Percentiles rank a stretch among this genome's conserved stretches.
phyloP scores from a whole-genome alignment of 140 eudicot genomes.

The Flaveria floridana region DNA sequence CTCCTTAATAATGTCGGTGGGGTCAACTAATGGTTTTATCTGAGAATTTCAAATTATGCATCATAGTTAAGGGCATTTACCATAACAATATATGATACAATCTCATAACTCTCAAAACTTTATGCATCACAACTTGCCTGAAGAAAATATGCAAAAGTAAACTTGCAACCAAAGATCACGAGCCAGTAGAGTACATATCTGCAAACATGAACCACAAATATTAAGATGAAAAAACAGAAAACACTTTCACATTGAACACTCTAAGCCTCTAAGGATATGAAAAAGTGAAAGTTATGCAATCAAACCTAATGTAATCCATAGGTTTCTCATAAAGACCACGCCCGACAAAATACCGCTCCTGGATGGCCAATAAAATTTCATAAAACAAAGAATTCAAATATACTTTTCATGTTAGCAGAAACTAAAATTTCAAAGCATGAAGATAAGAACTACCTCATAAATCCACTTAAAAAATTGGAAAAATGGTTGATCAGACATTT shows the following conservation, averaged over 20 bases:
- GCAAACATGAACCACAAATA: constrained; percentile 31
- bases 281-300: constrained; percentile 10
- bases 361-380: constrained; percentile 61
- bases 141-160: constrained; percentile 85
- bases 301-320: constrained; percentile 82
- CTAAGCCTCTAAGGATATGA: not conserved
- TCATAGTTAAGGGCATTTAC: constrained; percentile 18
- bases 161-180: constrained; percentile 90
- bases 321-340: constrained; percentile 94
- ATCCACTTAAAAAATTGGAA: constrained; percentile 98
- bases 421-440: constrained; percentile 13
- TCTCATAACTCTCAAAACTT: constrained; percentile 8
- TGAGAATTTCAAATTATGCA: constrained; percentile 35
- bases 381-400: not conserved
- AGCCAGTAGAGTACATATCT: constrained; percentile 91
- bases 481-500: constrained; percentile 79
- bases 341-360: constrained; percentile 96
- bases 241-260: not conserved
- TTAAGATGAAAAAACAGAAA: constrained; percentile 13
- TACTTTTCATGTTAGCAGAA: constrained; percentile 15
- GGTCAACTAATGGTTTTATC: constrained; percentile 83
- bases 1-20: constrained; percentile 58
- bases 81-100: not conserved
- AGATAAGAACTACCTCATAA: constrained; percentile 57
- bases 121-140: constrained; percentile 62